phyloP scores from a whole-genome alignment of 352 stramenopile species.

The Globisporangium takayamanum region DNA sequence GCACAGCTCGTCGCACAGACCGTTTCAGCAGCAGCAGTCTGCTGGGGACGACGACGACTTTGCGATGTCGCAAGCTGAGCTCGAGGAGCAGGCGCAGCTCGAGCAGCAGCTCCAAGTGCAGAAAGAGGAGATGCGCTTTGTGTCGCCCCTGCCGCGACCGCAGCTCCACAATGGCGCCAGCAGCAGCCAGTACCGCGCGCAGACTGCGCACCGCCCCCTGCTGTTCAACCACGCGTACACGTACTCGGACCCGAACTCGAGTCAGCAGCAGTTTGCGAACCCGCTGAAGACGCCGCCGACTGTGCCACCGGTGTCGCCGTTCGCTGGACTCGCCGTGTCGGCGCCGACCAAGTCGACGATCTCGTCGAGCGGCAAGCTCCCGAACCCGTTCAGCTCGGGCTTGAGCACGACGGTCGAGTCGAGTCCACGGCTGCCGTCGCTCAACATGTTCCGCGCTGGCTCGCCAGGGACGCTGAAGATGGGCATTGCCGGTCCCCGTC shows the following conservation, averaged over 20 bases:
- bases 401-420: constrained; percentile 45
- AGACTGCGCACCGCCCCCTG: constrained; percentile 14
- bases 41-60: constrained; percentile 22
- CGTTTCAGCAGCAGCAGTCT: not conserved
- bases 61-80: constrained; percentile 37
- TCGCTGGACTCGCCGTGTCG: constrained; percentile 64
- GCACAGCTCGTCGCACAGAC: constrained; percentile 10
- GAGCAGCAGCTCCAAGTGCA: constrained; percentile 70
- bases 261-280: constrained; percentile 23
- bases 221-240: constrained; percentile 50
- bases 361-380: constrained; percentile 20
- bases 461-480: constrained; percentile 60
- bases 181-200: constrained; percentile 22
- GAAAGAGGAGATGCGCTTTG: constrained; percentile 77
- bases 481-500: constrained; percentile 44
- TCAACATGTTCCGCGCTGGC: constrained; percentile 61
- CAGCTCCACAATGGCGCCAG: constrained; percentile 19
- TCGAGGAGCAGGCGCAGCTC: constrained; percentile 60
- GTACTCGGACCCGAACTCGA: constrained; percentile 48
- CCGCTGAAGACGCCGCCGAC: constrained; percentile 38
- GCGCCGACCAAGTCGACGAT: constrained; percentile 45
- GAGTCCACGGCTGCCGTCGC: constrained; percentile 56
- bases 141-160: constrained; percentile 38
- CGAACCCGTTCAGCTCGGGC: constrained; percentile 45
- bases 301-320: constrained; percentile 59